Evolutionary conservation across 192 early-diverging fungal genomes (phyloP), one percentile per base, ranked within the genome.

Genomic region (Backusella tarrabulga): DNA sequence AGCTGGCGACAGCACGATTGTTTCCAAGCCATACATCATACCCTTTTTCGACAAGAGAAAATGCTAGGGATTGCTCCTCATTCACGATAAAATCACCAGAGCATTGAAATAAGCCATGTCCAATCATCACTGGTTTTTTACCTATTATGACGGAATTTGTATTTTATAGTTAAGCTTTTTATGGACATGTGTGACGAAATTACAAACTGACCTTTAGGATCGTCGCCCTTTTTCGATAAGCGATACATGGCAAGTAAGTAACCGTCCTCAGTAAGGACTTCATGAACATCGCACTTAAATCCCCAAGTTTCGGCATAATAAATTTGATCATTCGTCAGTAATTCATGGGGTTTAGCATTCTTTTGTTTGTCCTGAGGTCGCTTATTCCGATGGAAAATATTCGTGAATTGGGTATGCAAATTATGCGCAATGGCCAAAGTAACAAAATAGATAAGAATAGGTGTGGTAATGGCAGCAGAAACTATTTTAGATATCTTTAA

Each of bases 11-110:
- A 9, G 95, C 96, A 26, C 97, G 85, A 23, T 94, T 92, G 77
- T 99, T 98, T 23, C 95, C 97, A 5, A 97, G 77, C 97, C 97
- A 99, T 0, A 99, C 96, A 82, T 98, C 97, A 83, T 95, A 98
- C 56, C 93, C 93, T 26, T 92, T 92, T 67, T 98, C 95, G 5
- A 92, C 94, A 15, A 99, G 88, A 7, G 92, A 81, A 77, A 96
- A 95, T 5, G 95, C 92, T 69, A 99, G 77, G 21, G 92, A 91
- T 29, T 87, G 85, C 46, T 91, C 81, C 79, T 91, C 90, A 81
- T 94, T 92, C 2, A 95, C 88, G 54, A 91, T 87, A 81, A 95
- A 96, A 42, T 95, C 92, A 88, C 95, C 96, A 0, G 95, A 95
- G 77, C 87, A 95, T 86, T 97, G 96, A 85, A 97, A 88, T 76